Conservation (phyloP, 2,329 filamentous ascomycete genomes). For the Penicillium sp. region DNA sequence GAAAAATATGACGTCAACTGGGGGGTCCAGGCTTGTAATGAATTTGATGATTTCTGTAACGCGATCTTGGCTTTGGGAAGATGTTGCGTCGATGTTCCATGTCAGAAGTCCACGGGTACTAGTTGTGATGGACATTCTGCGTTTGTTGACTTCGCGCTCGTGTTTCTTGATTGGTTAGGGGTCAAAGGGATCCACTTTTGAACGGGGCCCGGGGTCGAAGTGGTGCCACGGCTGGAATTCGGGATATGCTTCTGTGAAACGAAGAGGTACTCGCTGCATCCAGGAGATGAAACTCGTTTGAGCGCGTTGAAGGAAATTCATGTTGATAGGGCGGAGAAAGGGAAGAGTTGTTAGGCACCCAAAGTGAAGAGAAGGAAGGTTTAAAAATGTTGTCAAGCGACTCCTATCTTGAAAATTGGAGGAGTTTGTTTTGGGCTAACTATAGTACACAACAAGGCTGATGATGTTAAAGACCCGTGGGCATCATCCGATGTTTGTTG, state of each 20-base stretch:
- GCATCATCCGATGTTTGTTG: too few species aligned
- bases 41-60: slow-evolving; percentile 10
- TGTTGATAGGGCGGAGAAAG: too few species aligned
- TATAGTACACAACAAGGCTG: too few species aligned
- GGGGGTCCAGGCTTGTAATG: not conserved
- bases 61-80: slow-evolving; percentile 3
- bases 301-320: not conserved
- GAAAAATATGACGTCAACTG: slow-evolving; percentile 13
- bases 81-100: slow-evolving; percentile 18
- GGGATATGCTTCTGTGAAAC: not conserved
- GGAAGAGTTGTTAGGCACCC: too few species aligned
- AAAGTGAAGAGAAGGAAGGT: too few species aligned
- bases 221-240: slow-evolving; percentile 5
- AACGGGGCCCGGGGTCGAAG: not conserved
- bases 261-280: not conserved
- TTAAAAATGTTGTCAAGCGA: too few species aligned
- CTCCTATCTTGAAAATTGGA: too few species aligned
- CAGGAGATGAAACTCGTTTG: not conserved
- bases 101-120: slow-evolving; percentile 11
- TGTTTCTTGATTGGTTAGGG: not conserved
- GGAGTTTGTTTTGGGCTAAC: too few species aligned
- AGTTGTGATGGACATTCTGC: not conserved
- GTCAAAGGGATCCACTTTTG: not conserved
- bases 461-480: too few species aligned
- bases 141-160: not conserved